A percentile compares a stretch with the other conserved stretches of the same genome.
Evolutionary conservation across 371 early-diverging fungal species (phyloP).

Genomic region (Syncephalastrum racemosum): DNA sequence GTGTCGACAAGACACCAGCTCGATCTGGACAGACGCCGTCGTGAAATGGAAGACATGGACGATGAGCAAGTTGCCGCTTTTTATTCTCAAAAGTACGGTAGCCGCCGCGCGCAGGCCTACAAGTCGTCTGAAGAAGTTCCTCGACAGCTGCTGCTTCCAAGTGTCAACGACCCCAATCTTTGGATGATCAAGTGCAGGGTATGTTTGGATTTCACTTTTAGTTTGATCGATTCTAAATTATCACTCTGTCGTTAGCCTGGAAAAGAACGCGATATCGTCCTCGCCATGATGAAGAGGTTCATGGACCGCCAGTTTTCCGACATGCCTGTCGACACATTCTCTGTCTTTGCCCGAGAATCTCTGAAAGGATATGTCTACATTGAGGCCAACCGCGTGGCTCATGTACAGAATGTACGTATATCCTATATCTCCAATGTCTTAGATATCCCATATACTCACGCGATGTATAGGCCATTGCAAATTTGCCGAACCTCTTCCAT

Average conservation of each 20-base stretch:
- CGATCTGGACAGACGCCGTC: conserved; percentile 69
- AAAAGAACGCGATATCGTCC: conserved; percentile 87
- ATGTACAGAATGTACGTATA: conserved; percentile 70
- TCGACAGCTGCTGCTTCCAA: conserved; percentile 81
- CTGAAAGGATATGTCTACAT: conserved; percentile 96
- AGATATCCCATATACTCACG: not conserved
- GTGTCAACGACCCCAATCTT: conserved; percentile 88
- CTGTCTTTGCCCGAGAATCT: conserved; percentile 87
- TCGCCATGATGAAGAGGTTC: conserved; percentile 79
- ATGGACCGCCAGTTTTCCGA: conserved; percentile 65
- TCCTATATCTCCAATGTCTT: not conserved
- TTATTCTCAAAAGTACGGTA: conserved; percentile 78
- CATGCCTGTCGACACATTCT: conserved; percentile 69
- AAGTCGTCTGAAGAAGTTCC: conserved; percentile 75
- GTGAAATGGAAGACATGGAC: conserved; percentile 72
- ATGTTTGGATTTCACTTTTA: conserved; percentile 1
- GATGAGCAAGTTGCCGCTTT: conserved; percentile 84
- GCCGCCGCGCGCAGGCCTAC: conserved; percentile 53
- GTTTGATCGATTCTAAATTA: no score
- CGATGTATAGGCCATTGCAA: conserved; percentile 55
- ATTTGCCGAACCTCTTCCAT: conserved; percentile 74
- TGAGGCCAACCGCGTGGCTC: conserved; percentile 86
- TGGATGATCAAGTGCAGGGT: conserved; percentile 93
- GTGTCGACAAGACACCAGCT: conserved; percentile 56
- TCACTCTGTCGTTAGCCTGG: conserved; percentile 56